These are phyloP conservation scores for Hemisphaericaspora subhashii DNA, from an alignment of 1,139 yeast species.

Conservation along the genomic window DNA sequence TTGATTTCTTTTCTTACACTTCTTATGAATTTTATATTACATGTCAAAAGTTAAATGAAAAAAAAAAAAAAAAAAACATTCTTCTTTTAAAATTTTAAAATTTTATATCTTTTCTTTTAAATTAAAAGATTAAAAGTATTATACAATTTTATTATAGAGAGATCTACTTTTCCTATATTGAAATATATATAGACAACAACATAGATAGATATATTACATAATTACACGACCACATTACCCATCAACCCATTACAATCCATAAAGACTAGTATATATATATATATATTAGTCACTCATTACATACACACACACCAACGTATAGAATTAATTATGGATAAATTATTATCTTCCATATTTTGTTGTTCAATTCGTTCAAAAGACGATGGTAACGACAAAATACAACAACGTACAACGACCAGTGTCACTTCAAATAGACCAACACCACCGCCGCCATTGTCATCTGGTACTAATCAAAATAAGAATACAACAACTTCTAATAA, in stretches of 20 bases:
- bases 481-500: background rate
- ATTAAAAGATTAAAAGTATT: too few relatives aligned
- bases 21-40: too few relatives aligned
- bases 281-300: background rate
- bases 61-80: too few relatives aligned
- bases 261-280: background rate
- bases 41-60: too few relatives aligned
- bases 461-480: slow-evolving; percentile 1
- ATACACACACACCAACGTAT: background rate
- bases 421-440: slow-evolving; percentile 3
- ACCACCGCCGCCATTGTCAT: slow-evolving; percentile 5
- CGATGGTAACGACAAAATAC: slow-evolving; percentile 31
- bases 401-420: slow-evolving; percentile 10
- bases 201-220: too few relatives aligned
- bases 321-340: slow-evolving; percentile 26
- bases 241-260: background rate
- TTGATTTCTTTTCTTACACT: too few relatives aligned
- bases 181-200: too few relatives aligned
- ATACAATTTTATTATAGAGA: too few relatives aligned
- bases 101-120: too few relatives aligned
- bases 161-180: too few relatives aligned
- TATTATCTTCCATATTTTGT: slow-evolving; percentile 39
- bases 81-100: too few relatives aligned
- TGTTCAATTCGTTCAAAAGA: slow-evolving; percentile 41
- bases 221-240: too few relatives aligned